Conservation (phyloP, 2,329 filamentous ascomycete species). For the Epichloe elymi region DNA sequence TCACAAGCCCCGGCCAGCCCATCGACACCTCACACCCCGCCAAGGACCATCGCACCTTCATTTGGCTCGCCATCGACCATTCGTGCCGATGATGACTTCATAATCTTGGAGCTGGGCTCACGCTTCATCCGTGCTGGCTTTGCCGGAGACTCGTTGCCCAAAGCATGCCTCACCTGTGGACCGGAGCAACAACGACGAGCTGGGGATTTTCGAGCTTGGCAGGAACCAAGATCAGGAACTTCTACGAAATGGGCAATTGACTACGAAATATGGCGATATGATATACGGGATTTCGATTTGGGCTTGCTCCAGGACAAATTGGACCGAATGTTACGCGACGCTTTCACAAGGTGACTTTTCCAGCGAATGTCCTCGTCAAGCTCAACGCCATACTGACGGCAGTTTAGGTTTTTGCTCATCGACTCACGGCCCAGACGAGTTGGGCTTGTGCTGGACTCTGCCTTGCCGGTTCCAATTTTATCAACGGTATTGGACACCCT, state of each 20-base stretch:
- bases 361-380: not conserved
- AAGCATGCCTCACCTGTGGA: slow-evolving; percentile 55
- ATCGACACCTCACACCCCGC: slow-evolving; percentile 48
- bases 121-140: slow-evolving; percentile 73
- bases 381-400: not conserved
- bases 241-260: slow-evolving; percentile 47
- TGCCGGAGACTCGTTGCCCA: slow-evolving; percentile 69
- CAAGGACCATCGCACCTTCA: slow-evolving; percentile 37
- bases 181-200: slow-evolving; percentile 64
- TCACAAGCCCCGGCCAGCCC: slow-evolving; percentile 20
- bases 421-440: slow-evolving; percentile 66
- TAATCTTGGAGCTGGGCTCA: slow-evolving; percentile 73
- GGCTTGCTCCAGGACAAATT: slow-evolving; percentile 77
- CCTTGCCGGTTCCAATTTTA: slow-evolving; percentile 64
- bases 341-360: slow-evolving; percentile 56
- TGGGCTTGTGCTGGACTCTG: slow-evolving; percentile 62
- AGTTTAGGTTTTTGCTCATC: slow-evolving; percentile 45
- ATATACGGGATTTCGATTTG: slow-evolving; percentile 60
- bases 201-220: slow-evolving; percentile 71
- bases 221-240: slow-evolving; percentile 32
- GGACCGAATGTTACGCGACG: slow-evolving; percentile 67
- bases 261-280: slow-evolving; percentile 65
- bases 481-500: slow-evolving; percentile 63
- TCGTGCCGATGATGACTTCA: slow-evolving; percentile 66
- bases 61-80: slow-evolving; percentile 49